Percentiles rank a stretch among this genome's conserved stretches.
phyloP scores from a whole-genome alignment of 1,284 basidiomycete species.

The Peniophora sp. region DNA sequence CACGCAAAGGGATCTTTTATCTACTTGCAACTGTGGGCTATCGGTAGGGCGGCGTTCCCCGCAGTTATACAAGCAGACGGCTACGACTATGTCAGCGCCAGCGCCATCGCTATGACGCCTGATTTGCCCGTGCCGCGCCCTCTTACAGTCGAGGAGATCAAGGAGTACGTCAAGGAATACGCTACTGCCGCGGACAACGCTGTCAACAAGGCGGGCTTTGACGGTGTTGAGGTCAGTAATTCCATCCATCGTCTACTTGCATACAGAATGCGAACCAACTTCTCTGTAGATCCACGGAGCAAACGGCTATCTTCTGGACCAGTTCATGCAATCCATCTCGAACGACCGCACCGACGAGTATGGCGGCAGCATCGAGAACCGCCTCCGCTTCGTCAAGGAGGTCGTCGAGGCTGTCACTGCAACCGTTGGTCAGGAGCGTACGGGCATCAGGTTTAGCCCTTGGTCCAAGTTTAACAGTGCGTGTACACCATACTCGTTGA shows the following conservation, averaged over 20 bases:
- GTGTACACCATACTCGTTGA: neutral
- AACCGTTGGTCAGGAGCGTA: constrained; percentile 19
- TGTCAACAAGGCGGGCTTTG: constrained; percentile 20
- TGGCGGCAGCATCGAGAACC: constrained; percentile 49
- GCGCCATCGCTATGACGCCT: constrained; percentile 33
- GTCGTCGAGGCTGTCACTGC: constrained; percentile 25
- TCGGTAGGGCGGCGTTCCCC: constrained; percentile 28
- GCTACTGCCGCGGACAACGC: constrained; percentile 17
- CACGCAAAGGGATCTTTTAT: constrained; percentile 31
- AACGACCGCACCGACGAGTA: constrained; percentile 56
- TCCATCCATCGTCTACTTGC: too few relatives aligned
- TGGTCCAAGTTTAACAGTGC: constrained; percentile 23
- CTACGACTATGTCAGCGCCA: constrained; percentile 29
- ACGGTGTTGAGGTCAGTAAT: constrained; percentile 28
- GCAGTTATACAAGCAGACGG: constrained; percentile 20
- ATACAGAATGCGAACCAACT: too few relatives aligned
- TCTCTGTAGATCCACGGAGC: constrained; percentile 24
- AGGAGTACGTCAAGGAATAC: constrained; percentile 15
- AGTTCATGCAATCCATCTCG: constrained; percentile 29
- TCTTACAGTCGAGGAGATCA: constrained; percentile 19
- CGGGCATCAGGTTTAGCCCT: constrained; percentile 33
- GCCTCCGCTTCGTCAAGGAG: constrained; percentile 40
- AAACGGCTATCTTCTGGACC: constrained; percentile 32
- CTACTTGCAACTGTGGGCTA: constrained; percentile 37
- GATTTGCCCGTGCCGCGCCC: constrained; percentile 17